A percentile compares a stretch with the other conserved stretches of the same genome.
These are phyloP conservation scores for Fraxinus sp. DNA, from an alignment of 305 asterid genomes.

Conservation along the genomic window DNA sequence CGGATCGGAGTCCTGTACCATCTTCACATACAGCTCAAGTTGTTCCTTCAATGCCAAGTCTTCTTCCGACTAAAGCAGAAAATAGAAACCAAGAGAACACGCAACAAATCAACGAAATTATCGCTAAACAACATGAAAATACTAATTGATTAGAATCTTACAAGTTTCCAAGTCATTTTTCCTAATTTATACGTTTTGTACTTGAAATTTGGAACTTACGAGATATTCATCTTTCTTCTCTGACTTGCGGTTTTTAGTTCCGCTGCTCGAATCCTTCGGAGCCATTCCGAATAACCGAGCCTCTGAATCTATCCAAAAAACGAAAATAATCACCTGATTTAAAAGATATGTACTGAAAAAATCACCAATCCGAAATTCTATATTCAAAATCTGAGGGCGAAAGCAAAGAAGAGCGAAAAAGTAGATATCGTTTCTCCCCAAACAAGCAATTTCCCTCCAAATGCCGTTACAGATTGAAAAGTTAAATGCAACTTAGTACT, in stretches of 20 bases:
- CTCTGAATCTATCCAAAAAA: not conserved
- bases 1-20: conserved; percentile 79
- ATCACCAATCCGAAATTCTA: not conserved
- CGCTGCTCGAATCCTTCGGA: conserved; percentile 58
- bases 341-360: not conserved
- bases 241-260: conserved; percentile 46
- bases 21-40: conserved; percentile 82
- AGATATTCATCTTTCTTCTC: conserved; percentile 87
- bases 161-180: not conserved
- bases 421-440: not conserved
- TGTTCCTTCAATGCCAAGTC: conserved; percentile 92
- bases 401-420: not conserved
- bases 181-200: not conserved
- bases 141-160: not conserved
- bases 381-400: not conserved
- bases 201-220: conserved; percentile 39
- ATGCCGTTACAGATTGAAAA: not conserved
- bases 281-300: conserved; percentile 38
- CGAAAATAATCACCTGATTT: not conserved
- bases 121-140: not conserved
- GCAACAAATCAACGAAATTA: conserved; percentile 11
- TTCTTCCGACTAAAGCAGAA: conserved; percentile 72
- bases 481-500: not conserved
- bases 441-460: not conserved
- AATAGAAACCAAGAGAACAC: conserved; percentile 1